phyloP scores from a whole-genome alignment of 139 green algal species.

The Ostreobium quekettii region DNA sequence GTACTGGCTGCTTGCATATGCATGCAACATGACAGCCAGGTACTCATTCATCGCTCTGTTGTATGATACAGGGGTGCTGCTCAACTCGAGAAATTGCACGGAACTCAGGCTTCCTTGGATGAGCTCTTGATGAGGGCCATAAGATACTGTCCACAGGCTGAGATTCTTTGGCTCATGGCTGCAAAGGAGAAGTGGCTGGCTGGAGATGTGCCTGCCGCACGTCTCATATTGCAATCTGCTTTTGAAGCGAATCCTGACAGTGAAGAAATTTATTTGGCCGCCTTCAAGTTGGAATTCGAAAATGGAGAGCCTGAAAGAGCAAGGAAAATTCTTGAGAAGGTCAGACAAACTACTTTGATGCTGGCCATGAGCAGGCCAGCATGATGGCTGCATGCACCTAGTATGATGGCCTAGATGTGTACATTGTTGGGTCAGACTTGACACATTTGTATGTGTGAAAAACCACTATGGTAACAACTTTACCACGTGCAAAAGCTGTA shows the following conservation, averaged over 20 bases:
- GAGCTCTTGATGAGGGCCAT: conserved; percentile 73
- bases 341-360: too few relatives aligned
- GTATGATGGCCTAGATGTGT: too few relatives aligned
- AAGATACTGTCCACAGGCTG: conserved; percentile 48
- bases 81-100: conserved; percentile 83
- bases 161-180: conserved; percentile 96
- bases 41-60: too few relatives aligned
- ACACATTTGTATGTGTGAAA: too few relatives aligned
- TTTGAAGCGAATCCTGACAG: conserved; percentile 81
- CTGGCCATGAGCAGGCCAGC: too few relatives aligned
- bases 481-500: too few relatives aligned
- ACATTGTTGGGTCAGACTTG: too few relatives aligned
- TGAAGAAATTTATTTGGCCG: conserved; percentile 94
- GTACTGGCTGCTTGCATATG: too few relatives aligned
- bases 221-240: conserved; percentile 71
- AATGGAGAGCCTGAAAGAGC: conserved; percentile 77
- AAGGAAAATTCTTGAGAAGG: conserved; percentile 43
- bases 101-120: conserved; percentile 63
- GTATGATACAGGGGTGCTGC: conserved; percentile 43
- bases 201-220: conserved; percentile 66
- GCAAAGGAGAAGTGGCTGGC: conserved; percentile 90
- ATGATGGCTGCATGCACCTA: too few relatives aligned
- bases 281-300: conserved; percentile 99
- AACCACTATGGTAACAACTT: too few relatives aligned
- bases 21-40: too few relatives aligned